Evolutionary conservation across 306 rosid genomes (phyloP), one percentile per base, ranked within the genome.

Genomic region (Lupinus albus): DNA sequence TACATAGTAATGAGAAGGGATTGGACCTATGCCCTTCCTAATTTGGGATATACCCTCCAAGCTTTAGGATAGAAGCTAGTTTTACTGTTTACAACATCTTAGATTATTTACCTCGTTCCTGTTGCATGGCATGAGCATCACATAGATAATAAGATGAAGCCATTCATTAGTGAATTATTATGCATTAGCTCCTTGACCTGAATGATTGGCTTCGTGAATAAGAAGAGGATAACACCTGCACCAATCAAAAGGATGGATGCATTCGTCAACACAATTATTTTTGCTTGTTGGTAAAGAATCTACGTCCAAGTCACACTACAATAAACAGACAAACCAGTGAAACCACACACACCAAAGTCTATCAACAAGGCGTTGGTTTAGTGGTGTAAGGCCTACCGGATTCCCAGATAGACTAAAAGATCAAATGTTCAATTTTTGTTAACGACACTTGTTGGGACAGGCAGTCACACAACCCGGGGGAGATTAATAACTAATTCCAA

Each of bases 171-270:
- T 25, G 4, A 30, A 15, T 13, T 32, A 36, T 2, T 32, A 36
- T 2, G 18, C 28, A 33, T 84, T 70, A 79, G 51, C 80, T 69
- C 78, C 89, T 82, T 51, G 75, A 55, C 84, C 84, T 83, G 42
- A 46, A 65, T n/a, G 81, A 53, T 58, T 71, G 81, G 74, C 78
- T 78, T 56, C 78, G 58, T 20, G 74, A 8, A 9, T 58, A 87
- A 25, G 97, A 92, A 66, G 96, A 89, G 47, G 96, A 89, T 48
- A 89, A 42, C 58, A 89, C 89, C 98, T 92, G 86, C 73, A 72
- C 67, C 48, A 42, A 62, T 54, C 7, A 67, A 68, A 71, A 54
- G 16, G 41, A 70, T 21, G 16, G 41, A 70, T 21, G 69, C 8
- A 62, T 20, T 28, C 15, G 65, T 68, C 57, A 76, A 13, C 1